A percentile compares a stretch with the other conserved stretches of the same genome.
These are phyloP conservation scores for Boletellus deceptivus DNA, from an alignment of 1,284 basidiomycete genomes.

Conservation along the genomic window DNA sequence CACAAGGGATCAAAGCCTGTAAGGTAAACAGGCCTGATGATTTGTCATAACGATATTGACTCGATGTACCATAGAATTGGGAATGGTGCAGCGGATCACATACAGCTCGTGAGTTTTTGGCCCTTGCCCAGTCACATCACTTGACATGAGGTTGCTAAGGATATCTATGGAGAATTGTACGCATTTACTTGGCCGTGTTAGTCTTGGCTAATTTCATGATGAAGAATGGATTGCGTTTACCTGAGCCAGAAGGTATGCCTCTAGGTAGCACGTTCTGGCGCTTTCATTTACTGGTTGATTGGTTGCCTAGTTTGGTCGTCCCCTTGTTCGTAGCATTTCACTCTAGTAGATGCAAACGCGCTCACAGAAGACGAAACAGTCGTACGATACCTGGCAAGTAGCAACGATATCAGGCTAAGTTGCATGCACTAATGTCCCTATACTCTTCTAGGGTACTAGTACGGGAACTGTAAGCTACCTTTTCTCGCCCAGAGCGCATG, in stretches of 20 bases:
- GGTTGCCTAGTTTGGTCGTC: constrained; percentile 42
- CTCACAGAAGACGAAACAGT: constrained; percentile 33
- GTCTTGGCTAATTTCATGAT: constrained; percentile 2
- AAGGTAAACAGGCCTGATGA: constrained; percentile 34
- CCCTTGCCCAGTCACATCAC: neutral
- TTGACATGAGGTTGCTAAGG: constrained; percentile 42
- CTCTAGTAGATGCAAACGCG: neutral
- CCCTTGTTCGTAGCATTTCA: constrained; percentile 38
- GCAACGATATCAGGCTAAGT: neutral
- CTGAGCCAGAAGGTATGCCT: constrained; percentile 79
- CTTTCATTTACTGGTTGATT: neutral
- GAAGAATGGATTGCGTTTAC: constrained; percentile 91
- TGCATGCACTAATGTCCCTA: constrained; percentile 1
- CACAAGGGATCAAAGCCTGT: constrained; percentile 83
- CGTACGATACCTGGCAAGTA: constrained; percentile 56
- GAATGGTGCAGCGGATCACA: constrained; percentile 86
- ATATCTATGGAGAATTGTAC: constrained; percentile 88
- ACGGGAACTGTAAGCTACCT: constrained; percentile 63
- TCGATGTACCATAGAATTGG: constrained; percentile 57
- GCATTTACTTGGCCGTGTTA: constrained; percentile 16
- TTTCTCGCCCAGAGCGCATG: neutral
- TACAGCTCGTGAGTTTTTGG: constrained; percentile 66
- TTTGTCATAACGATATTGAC: constrained; percentile 1
- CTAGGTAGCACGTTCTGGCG: neutral
- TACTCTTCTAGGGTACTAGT: constrained; percentile 59